These are phyloP conservation scores for Wickerhamiella kurtzmanii DNA, from an alignment of 805 yeast species.

Conservation along the genomic window DNA sequence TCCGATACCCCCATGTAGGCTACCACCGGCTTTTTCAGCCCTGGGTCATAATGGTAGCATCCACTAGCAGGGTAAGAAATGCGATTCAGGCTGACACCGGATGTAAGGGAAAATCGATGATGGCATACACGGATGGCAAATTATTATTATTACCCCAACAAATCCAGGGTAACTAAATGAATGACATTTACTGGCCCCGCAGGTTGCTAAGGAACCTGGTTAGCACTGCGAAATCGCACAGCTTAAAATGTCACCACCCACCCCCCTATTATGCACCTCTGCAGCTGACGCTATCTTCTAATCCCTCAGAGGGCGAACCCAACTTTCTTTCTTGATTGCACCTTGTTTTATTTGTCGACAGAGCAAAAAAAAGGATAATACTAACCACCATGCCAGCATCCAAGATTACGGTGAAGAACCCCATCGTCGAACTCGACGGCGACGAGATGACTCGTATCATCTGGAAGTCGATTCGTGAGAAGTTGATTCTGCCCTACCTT, in stretches of 20 bases:
- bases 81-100: too few relatives aligned
- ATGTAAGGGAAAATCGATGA: neutral
- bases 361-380: neutral
- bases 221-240: too few relatives aligned
- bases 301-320: too few relatives aligned
- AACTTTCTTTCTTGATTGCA: neutral
- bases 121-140: neutral
- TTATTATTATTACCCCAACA: neutral
- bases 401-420: slow-evolving; percentile 60
- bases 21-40: neutral
- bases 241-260: too few relatives aligned
- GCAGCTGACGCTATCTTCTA: neutral
- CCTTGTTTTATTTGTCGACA: neutral
- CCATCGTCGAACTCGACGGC: slow-evolving; percentile 94
- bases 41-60: too few relatives aligned
- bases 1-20: neutral
- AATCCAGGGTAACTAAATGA: too few relatives aligned
- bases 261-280: neutral
- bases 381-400: slow-evolving; percentile 18
- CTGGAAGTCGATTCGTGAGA: slow-evolving; percentile 81
- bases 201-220: neutral
- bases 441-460: slow-evolving; percentile 96
- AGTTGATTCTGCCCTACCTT: slow-evolving; percentile 71
- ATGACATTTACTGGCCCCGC: neutral
- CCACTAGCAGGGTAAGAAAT: too few relatives aligned